Evolutionary conservation across 352 stramenopile species (phyloP), one percentile per base, ranked within the genome.

Genomic region (Globisporangium lucens): DNA sequence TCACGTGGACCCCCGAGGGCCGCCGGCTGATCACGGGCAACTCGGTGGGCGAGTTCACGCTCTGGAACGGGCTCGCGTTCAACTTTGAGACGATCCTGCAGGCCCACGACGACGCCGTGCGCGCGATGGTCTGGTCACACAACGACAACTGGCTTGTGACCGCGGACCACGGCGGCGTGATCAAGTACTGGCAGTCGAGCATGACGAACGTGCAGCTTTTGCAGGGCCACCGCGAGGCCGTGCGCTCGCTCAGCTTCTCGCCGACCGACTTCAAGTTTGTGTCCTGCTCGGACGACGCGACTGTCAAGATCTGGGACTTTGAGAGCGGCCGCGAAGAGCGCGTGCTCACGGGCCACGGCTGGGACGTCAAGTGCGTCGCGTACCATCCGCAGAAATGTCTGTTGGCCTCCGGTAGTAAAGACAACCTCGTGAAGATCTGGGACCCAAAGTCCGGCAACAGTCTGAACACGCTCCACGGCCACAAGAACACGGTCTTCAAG

Each of bases 401-500:
- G 20, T 93, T 99, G 72, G 96, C 93, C 29, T 98, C 90, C 65
- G 95, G 96, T 8, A 98, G 86, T 74, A 99, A 99, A 74, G 97
- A 99, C 69, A 99, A 99, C 75, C 76, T 98, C 38, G 91, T 99
- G 46, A 99, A 99, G 85, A 89, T 99, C 51, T 99, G 97, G 97
- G 97, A 99, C 83, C 97, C 97, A 22, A 93, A 98, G 65, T 92
- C 85, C 12, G 89, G 88, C 57, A 96, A 96, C 59, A 90, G 79
- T 67, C 75, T 98, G 15, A 97, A 97, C 65, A 99, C 97, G 29
- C 82, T 99, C 36, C 98, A 99, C 74, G 97, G 97, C 24, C 97
- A 99, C 84, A 99, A 99, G 78, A 98, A 99, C 77, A 99, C 97
- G 38, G 97, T 99, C 38, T 98, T 98, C 38, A 98, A 98, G 65